phyloP scores from a whole-genome alignment of 2,329 filamentous ascomycete species.

The Fusarium graminum region DNA sequence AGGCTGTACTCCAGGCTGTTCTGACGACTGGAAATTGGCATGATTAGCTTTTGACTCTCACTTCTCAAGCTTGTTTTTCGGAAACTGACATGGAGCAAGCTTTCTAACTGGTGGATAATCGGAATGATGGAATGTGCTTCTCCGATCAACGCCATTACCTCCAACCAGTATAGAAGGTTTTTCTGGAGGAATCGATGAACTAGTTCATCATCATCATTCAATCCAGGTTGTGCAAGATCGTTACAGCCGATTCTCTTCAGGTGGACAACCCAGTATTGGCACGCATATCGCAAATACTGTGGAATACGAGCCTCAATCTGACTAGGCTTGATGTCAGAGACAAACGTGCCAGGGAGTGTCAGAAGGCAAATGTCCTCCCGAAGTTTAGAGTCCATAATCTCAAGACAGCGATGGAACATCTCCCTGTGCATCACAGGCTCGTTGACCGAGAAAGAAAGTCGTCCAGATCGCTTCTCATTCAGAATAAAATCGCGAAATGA shows the following conservation, averaged over 20 bases:
- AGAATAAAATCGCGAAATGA: slow-evolving; percentile 28
- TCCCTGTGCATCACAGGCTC: accelerated
- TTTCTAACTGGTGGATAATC: not conserved
- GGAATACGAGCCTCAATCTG: not conserved
- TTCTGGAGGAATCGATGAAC: not conserved
- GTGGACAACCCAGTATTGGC: not conserved
- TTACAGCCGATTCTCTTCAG: not conserved
- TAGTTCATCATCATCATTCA: not conserved
- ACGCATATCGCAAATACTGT: not conserved
- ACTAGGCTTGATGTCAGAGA: not conserved
- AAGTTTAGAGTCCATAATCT: not conserved
- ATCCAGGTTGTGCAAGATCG: not conserved
- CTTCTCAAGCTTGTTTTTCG: too few species aligned
- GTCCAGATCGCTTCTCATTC: not conserved
- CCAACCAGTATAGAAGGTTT: not conserved
- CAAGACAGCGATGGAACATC: not conserved
- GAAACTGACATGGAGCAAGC: not conserved
- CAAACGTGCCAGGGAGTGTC: not conserved
- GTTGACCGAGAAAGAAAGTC: not conserved
- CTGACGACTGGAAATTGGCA: not conserved
- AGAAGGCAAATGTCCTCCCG: not conserved
- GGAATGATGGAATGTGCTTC: not conserved
- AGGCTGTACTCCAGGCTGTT: not conserved
- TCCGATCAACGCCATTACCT: not conserved
- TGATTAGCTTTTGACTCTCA: not conserved